phyloP scores from a whole-genome alignment of 1,139 yeast species.

The Yarrowia galli region DNA sequence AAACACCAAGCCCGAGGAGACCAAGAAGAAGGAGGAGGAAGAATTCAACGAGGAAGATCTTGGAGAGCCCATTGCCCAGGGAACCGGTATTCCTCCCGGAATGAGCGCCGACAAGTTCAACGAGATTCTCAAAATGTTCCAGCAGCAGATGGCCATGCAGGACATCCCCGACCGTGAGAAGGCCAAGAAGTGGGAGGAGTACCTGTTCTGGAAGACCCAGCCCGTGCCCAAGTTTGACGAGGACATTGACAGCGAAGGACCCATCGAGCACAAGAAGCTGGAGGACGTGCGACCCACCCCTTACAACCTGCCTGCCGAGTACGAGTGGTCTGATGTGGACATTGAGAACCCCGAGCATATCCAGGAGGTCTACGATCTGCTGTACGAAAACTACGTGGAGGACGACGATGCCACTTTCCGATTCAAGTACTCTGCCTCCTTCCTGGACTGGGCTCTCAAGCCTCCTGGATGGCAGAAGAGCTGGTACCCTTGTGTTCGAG shows the following conservation, averaged over 20 bases:
- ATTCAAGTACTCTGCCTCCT: conserved; percentile 83
- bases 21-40: conserved; percentile 19
- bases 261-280: conserved; percentile 77
- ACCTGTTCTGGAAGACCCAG: conserved; percentile 98
- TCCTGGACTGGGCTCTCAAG: conserved; percentile 90
- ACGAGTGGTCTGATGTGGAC: conserved; percentile 89
- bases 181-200: conserved; percentile 79
- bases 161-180: conserved; percentile 40
- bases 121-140: conserved; percentile 52
- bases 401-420: conserved; percentile 92
- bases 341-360: conserved; percentile 64
- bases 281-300: conserved; percentile 76
- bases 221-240: conserved; percentile 81
- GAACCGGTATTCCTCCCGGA: conserved; percentile 31
- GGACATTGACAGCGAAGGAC: conserved; percentile 78
- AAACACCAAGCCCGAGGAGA: conserved; percentile 28
- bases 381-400: conserved; percentile 92
- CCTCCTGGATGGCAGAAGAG: conserved; percentile 92
- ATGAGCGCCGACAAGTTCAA: conserved; percentile 42
- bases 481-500: conserved; percentile 95
- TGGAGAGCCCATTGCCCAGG: conserved; percentile 35
- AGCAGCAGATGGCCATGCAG: conserved; percentile 52
- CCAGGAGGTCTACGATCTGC: conserved; percentile 75
- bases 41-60: conserved; percentile 29
- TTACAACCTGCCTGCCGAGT: conserved; percentile 72